phyloP scores from a whole-genome alignment of 1,284 basidiomycete species.

The Ceratobasidium sp. region DNA sequence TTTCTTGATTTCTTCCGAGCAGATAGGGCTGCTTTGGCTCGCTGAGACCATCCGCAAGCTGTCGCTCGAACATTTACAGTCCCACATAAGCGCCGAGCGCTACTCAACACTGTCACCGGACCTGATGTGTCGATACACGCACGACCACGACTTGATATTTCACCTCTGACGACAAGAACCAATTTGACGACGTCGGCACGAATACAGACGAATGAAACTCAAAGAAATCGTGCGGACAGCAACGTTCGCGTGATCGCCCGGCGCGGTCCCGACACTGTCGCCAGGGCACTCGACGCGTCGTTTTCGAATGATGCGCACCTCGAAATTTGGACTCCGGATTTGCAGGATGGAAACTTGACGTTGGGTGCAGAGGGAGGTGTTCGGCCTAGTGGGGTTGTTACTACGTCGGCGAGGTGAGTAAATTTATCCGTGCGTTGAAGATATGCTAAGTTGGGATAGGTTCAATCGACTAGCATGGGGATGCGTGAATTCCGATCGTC shows the following conservation, averaged over 20 bases:
- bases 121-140: slow-evolving; percentile 37
- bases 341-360: too few relatives aligned
- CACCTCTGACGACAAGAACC: too few relatives aligned
- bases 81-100: slow-evolving; percentile 8
- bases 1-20: too few relatives aligned
- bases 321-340: too few relatives aligned
- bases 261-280: slow-evolving; percentile 86
- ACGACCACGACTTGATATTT: too few relatives aligned
- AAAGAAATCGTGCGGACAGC: slow-evolving; percentile 88
- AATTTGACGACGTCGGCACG: too few relatives aligned
- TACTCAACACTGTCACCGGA: slow-evolving; percentile 19
- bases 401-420: slow-evolving; percentile 78
- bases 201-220: slow-evolving; percentile 53
- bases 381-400: slow-evolving; percentile 62
- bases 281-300: slow-evolving; percentile 92
- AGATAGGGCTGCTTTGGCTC: too few relatives aligned
- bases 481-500: slow-evolving; percentile 73
- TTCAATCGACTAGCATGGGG: slow-evolving; percentile 77
- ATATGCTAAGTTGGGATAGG: background rate
- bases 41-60: too few relatives aligned
- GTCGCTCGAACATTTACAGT: too few relatives aligned
- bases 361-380: too few relatives aligned
- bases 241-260: slow-evolving; percentile 95
- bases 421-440: background rate
- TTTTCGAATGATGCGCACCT: too few relatives aligned